phyloP scores from a whole-genome alignment of 768 basidiomycete genomes.

The Pulveroboletus ravenelii region DNA sequence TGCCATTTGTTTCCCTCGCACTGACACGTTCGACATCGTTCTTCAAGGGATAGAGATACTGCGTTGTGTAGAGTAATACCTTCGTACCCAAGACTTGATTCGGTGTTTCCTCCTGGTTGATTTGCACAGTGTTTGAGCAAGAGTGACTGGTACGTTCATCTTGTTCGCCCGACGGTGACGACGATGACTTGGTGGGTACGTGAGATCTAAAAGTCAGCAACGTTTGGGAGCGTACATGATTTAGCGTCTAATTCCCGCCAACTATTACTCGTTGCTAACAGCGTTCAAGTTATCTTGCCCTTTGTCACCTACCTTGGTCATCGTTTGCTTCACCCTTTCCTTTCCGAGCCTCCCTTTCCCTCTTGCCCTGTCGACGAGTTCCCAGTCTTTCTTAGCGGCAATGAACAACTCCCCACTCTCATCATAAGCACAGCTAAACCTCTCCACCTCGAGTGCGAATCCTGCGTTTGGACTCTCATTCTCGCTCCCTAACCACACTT shows the following conservation, averaged over 20 bases:
- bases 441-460: conserved; percentile 45
- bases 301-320: background rate
- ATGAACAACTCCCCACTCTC: conserved; percentile 41
- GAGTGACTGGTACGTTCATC: background rate
- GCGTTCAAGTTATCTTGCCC: background rate
- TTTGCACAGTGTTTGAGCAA: background rate
- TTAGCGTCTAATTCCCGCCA: background rate
- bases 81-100: conserved; percentile 4
- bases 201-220: too few species aligned
- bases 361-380: conserved; percentile 60
- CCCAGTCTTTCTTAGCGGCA: conserved; percentile 55
- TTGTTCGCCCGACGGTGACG: background rate
- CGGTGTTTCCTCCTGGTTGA: background rate
- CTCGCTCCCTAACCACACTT: conserved; percentile 16
- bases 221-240: background rate
- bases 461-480: background rate
- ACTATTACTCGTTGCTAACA: background rate
- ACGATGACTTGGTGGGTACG: background rate
- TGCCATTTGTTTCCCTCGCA: background rate
- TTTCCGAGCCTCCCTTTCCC: conserved; percentile 72
- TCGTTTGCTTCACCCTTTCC: conserved; percentile 45
- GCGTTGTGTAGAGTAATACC: conserved; percentile 16
- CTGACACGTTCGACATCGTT: background rate
- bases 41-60: conserved; percentile 11
- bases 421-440: conserved; percentile 52